Evolutionary conservation across 768 basidiomycete species (phyloP), one percentile per base, ranked within the genome.

Genomic region (Auriscalpium orientale): DNA sequence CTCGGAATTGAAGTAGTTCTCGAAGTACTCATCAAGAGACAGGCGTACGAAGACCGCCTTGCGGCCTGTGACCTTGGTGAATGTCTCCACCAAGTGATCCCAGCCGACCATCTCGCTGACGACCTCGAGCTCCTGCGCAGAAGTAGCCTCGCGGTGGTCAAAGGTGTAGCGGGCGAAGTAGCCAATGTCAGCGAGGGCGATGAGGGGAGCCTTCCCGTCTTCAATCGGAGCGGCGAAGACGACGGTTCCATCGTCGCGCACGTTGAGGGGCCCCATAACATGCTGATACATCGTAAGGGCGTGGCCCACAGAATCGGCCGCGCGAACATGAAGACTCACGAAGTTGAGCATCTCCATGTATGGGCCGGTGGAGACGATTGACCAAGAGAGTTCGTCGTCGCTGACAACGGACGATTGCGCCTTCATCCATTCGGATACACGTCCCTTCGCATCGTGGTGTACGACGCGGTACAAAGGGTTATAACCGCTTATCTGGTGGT

Each of bases 301-400:
- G 20, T 51, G 38, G n/a, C n/a, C n/a, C n/a, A 12, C 13, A 28
- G 9, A 16, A 10, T 45, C 6, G 21, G 16, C 44, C 44, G 13
- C 44, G 20, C 44, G 8, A 45, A 20, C 4, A 16, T 9, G 8
- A 37, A 9, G 11, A 4, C 71, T 20, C 54, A 75, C 74, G 34
- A 64, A 65, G 45, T 69, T 66, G 20, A 75, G 66, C 68, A 74
- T 74, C 53, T 76, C 74, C 58, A 74, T 68, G 57, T 76, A 75
- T 9, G 72, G 71, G 4, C 72, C 71, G 0, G 73, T 69, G 8
- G 71, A 71, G 56, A 75, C 62, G 18, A 68, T 59, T 11, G 67
- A 68, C 73, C 72, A 74, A n/a, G 66, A 67, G 35, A 74, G 58
- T 12, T 57, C 64, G 8, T 56, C 57, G 20, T 70, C 67, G 35